Evolutionary conservation across 495 filamentous ascomycete species (phyloP).

Genomic region (Halenospora varia): DNA sequence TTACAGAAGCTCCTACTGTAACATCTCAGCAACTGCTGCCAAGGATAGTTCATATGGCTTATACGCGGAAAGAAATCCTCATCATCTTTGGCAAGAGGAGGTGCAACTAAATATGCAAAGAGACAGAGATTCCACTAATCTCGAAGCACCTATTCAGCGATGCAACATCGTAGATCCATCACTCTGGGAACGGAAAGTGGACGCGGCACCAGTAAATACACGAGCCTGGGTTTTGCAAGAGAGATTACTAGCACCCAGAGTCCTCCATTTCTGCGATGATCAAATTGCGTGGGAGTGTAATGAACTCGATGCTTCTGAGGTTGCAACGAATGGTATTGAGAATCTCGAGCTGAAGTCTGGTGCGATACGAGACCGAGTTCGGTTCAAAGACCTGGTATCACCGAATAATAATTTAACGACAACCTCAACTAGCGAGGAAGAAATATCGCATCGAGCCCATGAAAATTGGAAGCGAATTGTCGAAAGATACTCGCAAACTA

Average conservation of each 20-base stretch:
- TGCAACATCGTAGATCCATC: not conserved
- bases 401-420: not conserved
- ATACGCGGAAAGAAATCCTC: not conserved
- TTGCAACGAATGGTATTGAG: not conserved
- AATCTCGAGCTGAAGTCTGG: not conserved
- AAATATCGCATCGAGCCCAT: not conserved
- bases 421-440: not conserved
- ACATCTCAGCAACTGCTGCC: constrained; percentile 11
- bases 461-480: not conserved
- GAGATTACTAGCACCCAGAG: constrained; percentile 25
- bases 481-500: constrained; percentile 3
- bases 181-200: not conserved
- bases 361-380: not conserved
- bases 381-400: not conserved
- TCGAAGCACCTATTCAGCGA: not conserved
- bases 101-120: not conserved
- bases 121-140: not conserved
- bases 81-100: not conserved
- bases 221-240: constrained; percentile 36
- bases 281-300: constrained; percentile 27
- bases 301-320: constrained; percentile 1
- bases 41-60: not conserved
- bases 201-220: constrained; percentile 4
- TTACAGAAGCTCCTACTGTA: constrained; percentile 11
- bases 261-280: constrained; percentile 24